A percentile compares a stretch with the other conserved stretches of the same genome.
phyloP scores from a whole-genome alignment of 371 early-diverging fungal genomes.

The Mucor ambiguus region DNA sequence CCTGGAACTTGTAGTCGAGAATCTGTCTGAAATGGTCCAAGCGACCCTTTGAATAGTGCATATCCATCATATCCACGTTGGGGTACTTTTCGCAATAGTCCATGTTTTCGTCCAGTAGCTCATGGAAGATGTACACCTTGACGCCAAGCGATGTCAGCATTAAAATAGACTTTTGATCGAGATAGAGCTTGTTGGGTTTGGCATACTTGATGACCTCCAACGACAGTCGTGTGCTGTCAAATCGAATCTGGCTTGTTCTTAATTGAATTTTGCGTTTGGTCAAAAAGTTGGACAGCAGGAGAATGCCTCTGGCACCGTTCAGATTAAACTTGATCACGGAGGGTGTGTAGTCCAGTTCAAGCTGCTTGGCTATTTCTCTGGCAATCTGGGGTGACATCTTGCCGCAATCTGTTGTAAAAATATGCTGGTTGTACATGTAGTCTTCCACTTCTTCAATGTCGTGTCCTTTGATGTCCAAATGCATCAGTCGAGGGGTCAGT shows the following conservation, averaged over 20 bases:
- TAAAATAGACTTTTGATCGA: conserved; percentile 67
- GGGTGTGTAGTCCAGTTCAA: conserved; percentile 50
- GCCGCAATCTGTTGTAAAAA: conserved; percentile 78
- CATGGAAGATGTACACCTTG: conserved; percentile 42
- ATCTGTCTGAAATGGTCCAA: conserved; percentile 35
- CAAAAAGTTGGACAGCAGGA: conserved; percentile 34
- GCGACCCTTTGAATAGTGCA: conserved; percentile 40
- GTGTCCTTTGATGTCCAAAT: conserved; percentile 4
- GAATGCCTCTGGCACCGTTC: conserved; percentile 76
- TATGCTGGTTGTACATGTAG: conserved; percentile 49
- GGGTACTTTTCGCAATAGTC: conserved; percentile 39
- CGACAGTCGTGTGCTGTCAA: conserved; percentile 44
- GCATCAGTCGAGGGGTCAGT: neutral
- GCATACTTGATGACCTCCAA: conserved; percentile 58
- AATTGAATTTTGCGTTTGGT: conserved; percentile 42
- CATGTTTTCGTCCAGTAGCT: conserved; percentile 42
- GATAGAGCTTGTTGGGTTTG: conserved; percentile 48
- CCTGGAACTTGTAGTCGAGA: conserved; percentile 52
- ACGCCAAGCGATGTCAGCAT: conserved; percentile 65
- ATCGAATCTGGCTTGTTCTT: conserved; percentile 68
- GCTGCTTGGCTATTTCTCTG: conserved; percentile 27
- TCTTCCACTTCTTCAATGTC: conserved; percentile 55
- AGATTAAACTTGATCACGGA: conserved; percentile 77
- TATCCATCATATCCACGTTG: conserved; percentile 33
- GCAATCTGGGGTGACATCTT: conserved; percentile 57